Base-by-base conservation (phyloP, 1,284 basidiomycete genomes). In the Apiotrichum mycotoxinovorans region DNA sequence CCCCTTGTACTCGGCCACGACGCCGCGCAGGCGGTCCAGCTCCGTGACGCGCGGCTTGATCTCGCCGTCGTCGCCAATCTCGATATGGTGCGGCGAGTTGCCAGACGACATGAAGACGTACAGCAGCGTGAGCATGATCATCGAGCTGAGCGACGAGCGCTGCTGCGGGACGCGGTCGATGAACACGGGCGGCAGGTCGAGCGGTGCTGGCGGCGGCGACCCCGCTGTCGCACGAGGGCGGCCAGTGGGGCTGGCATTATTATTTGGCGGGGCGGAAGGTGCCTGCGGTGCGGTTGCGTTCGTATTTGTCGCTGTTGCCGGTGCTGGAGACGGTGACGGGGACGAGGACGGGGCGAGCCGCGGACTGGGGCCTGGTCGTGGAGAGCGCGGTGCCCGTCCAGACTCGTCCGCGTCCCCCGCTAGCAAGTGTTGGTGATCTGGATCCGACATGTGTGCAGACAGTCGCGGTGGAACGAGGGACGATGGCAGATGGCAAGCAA, bases 81-180 rank as follows among this genome's bases (percentile, higher is more conserved):
- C 56, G 11, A 71, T 61, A 15, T 46, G 51, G 10, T 57, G 52
- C 14, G 63, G 57, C 34, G 64, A 58, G 50, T 73, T 74, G 1
- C 60, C 61, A 1, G 73, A 71, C 15, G 73, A 75, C 60, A 74
- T 70, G 64, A 76, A 75, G 69, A 76, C 74, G 67, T 75, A 76
- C 51, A 75, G 51, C 40, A 58, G 51, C 52, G 52, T 52, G 20
- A 52, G 56, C 22, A 57, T 47, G 30, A 78, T 62, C 66, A 76
- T 68, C 15, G 67, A 69, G n/a, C 64, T 65, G 22, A 75, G 33
- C 41, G 67, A 69, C 11, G 26, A n/a, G 37, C 49, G 37, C 49
- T 68, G 66, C 33, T 67, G 62, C 10, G 68, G 68, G 10, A 41
- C 38, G n/a, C 17, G 61, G 59, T 18, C 60, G 22, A 62, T 34